Base-by-base conservation (phyloP, 2,329 filamentous ascomycete genomes). In the Scolecobasidium constrictum region DNA sequence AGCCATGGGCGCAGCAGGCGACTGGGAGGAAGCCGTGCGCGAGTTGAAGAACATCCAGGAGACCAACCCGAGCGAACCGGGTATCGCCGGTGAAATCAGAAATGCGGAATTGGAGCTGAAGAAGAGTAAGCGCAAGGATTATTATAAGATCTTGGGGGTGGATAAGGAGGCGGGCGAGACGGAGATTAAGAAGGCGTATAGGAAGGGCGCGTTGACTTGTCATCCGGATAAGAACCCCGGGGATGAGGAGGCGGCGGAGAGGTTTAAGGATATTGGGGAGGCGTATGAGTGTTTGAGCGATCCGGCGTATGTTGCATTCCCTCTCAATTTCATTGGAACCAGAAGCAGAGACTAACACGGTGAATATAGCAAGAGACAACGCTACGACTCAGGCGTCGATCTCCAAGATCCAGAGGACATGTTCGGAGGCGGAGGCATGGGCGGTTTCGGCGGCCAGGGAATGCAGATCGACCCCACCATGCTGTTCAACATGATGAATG, bases 161-260 rank as follows among this genome's bases (percentile, higher is more conserved):
- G 71, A 83, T 45, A 96, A 95, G 71, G 83, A 88, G 48, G 87
- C 87, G 28, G 76, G 75, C 33, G 86, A 94, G 17, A 72, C 72
- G 45, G 78, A 92, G 43, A 92, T 98, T 69, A 98, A 96, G 74
- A 90, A 88, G 68, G 92, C 90, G 2, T 98, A 98, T 69, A 80
- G 90, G 51, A 94, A 92, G 65, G 74, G 94, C 57, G 92, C 92
- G 44, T 90, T 98, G 52, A 72, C 88, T 50, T 84, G 94, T 60
- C 92, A 98, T 62, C 92, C 92, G 2, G 92, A 98, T 68, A 98
- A 98, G 77, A 98, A 96, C 66, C 86, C 83, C 1, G 85, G 83
- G 48, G 85, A 95, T 54, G 75, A 79, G 46, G 72, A 78, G 40
- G 92, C 92, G 48, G 90, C 87, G 55, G 83, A 86, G 53, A 81